phyloP scores from a whole-genome alignment of 2,329 filamentous ascomycete species.

The Xylariaceae sp. region DNA sequence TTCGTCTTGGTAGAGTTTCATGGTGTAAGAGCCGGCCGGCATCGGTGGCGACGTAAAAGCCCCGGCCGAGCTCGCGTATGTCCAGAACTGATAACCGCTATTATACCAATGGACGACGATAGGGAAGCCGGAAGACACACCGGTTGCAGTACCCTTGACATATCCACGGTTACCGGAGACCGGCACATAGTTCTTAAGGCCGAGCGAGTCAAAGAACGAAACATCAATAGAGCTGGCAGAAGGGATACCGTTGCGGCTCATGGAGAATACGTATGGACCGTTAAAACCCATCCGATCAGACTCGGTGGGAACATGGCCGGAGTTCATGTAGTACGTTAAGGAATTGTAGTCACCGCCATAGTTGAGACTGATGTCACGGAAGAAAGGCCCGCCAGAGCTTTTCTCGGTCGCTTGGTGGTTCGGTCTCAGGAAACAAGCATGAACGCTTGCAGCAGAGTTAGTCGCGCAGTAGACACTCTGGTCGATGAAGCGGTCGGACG shows the following conservation, averaged over 20 bases:
- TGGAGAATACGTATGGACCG: slow-evolving; percentile 53
- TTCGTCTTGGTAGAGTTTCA: slow-evolving; percentile 53
- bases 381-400: slow-evolving; percentile 54
- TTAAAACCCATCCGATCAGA: slow-evolving; percentile 51
- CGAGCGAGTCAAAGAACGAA: slow-evolving; percentile 50
- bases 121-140: slow-evolving; percentile 42
- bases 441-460: slow-evolving; percentile 22
- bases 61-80: slow-evolving; percentile 41
- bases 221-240: slow-evolving; percentile 41
- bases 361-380: slow-evolving; percentile 51
- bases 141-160: slow-evolving; percentile 49
- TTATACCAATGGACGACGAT: slow-evolving; percentile 56
- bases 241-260: slow-evolving; percentile 47
- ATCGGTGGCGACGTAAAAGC: slow-evolving; percentile 52
- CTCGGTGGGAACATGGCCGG: slow-evolving; percentile 51
- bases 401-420: slow-evolving; percentile 47
- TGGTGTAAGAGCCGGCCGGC: slow-evolving; percentile 55
- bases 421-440: slow-evolving; percentile 31
- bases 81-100: slow-evolving; percentile 52
- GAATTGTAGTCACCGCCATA: slow-evolving; percentile 45
- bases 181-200: slow-evolving; percentile 48
- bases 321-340: slow-evolving; percentile 58
- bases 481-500: slow-evolving; percentile 55
- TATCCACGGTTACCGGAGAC: slow-evolving; percentile 42
- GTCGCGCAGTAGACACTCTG: slow-evolving; percentile 50